These are phyloP conservation scores for Rhododendron simsii DNA, from an alignment of 148 eudicot genomes.

Conservation along the genomic window DNA sequence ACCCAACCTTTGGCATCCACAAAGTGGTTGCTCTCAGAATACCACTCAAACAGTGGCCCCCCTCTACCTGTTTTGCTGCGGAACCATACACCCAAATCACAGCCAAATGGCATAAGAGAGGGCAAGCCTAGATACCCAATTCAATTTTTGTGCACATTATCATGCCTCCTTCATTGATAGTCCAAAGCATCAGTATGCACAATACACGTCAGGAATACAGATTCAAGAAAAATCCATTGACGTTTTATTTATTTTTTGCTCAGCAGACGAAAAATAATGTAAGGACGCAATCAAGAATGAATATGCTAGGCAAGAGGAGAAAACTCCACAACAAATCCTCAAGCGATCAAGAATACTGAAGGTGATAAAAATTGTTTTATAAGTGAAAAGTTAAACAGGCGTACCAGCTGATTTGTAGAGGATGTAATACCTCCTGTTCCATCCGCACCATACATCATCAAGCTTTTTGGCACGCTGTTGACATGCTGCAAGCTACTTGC, in stretches of 20 bases:
- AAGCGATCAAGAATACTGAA: neutral
- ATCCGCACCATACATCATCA: constrained; percentile 87
- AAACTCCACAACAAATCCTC: neutral
- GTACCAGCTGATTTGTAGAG: constrained; percentile 94
- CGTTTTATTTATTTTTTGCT: neutral
- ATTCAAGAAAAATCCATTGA: neutral
- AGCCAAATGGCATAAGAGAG: too few relatives aligned
- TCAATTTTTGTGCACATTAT: too few relatives aligned
- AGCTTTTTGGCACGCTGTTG: constrained; percentile 68
- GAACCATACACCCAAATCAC: too few relatives aligned
- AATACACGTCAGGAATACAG: neutral
- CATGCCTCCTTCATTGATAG: too few relatives aligned
- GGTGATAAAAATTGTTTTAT: neutral
- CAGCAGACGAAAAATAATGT: neutral
- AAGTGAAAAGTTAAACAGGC: constrained; percentile 3
- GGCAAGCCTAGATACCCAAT: too few relatives aligned
- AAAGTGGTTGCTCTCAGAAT: too few relatives aligned
- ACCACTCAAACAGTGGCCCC: too few relatives aligned
- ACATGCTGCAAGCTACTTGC: constrained; percentile 71
- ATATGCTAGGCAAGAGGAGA: neutral
- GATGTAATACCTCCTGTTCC: constrained; percentile 84
- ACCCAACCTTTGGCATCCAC: too few relatives aligned
- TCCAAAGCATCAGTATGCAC: too few relatives aligned
- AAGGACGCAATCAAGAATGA: neutral
- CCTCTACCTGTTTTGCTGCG: too few relatives aligned